These are phyloP conservation scores for Phytophthora foliorum DNA, from an alignment of 352 stramenopile genomes.

Conservation along the genomic window DNA sequence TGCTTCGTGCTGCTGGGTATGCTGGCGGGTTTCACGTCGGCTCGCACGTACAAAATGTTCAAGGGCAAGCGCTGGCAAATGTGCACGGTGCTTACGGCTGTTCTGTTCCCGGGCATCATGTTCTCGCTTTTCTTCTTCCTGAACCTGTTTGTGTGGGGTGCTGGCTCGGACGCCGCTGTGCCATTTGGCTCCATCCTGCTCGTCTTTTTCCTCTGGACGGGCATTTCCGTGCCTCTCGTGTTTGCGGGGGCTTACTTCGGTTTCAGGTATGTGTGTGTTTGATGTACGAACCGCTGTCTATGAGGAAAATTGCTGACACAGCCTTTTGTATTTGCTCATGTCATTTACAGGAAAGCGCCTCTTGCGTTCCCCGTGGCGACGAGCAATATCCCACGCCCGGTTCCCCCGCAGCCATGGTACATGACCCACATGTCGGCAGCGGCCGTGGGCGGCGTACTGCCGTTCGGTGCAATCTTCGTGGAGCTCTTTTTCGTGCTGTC, in stretches of 20 bases:
- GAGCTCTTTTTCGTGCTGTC: conserved; percentile 99
- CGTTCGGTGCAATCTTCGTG: conserved; percentile 99
- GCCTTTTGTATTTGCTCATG: conserved; percentile 1
- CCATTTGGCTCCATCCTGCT: conserved; percentile 98
- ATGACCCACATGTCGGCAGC: conserved; percentile 95
- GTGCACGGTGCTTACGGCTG: conserved; percentile 95
- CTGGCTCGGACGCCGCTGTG: conserved; percentile 94
- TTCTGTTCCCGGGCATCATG: conserved; percentile 97
- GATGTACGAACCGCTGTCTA: not conserved
- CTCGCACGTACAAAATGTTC: conserved; percentile 99
- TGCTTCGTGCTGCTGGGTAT: conserved; percentile 98
- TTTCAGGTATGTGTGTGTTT: conserved; percentile 89
- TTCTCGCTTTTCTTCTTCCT: conserved; percentile 98
- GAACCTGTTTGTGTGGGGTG: conserved; percentile 96
- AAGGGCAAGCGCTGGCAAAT: conserved; percentile 99
- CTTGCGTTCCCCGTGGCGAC: conserved; percentile 98
- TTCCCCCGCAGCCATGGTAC: conserved; percentile 99
- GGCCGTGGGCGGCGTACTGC: conserved; percentile 97
- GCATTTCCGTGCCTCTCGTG: conserved; percentile 98
- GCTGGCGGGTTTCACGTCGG: conserved; percentile 96
- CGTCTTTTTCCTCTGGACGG: conserved; percentile 99
- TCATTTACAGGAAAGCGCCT: conserved; percentile 63
- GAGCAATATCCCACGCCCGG: conserved; percentile 98
- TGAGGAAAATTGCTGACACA: conserved; percentile 4
- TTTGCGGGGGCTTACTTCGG: conserved; percentile 99